Conservation (phyloP, 2,329 filamentous ascomycete species). For the Clarireedia sp. region DNA sequence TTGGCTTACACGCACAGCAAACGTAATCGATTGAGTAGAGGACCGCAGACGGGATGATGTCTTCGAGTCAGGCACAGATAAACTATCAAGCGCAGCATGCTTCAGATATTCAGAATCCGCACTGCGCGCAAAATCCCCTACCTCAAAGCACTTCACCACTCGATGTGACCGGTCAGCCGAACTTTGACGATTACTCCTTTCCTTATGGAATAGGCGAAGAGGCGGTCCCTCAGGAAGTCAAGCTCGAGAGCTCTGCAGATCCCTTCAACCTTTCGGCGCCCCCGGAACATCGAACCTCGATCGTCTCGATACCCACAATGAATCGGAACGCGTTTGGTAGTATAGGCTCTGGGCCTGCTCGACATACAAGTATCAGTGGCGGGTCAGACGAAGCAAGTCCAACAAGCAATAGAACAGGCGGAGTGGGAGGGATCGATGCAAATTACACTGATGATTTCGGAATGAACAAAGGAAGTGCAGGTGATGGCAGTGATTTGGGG, state of each 20-base stretch:
- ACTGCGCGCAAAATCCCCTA: not conserved
- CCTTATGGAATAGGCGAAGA: conserved; percentile 39
- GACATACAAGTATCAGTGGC: conserved; percentile 23
- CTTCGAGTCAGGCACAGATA: not conserved
- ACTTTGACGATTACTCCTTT: conserved; percentile 48
- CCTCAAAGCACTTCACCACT: conserved; percentile 18
- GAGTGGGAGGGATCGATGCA: conserved; percentile 18
- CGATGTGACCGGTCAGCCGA: conserved; percentile 17
- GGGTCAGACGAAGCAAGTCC: conserved; percentile 30
- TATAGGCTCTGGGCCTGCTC: conserved; percentile 11
- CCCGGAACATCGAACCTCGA: conserved; percentile 20
- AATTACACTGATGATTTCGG: conserved; percentile 47
- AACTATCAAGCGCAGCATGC: conserved; percentile 4
- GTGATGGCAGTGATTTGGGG: conserved; percentile 47
- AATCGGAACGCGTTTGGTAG: conserved; percentile 20
- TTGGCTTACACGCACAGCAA: not conserved
- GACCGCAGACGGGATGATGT: not conserved
- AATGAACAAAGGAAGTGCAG: conserved; percentile 37
- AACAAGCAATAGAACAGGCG: conserved; percentile 22
- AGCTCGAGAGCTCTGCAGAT: conserved; percentile 20
- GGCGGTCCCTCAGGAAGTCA: conserved; percentile 28
- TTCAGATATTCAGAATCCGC: not conserved
- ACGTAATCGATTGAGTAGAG: not conserved
- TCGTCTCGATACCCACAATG: conserved; percentile 19
- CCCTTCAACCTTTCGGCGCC: conserved; percentile 19